Conservation (phyloP, 108 stramenopile genomes). For the Aurantiochytrium sp. region DNA sequence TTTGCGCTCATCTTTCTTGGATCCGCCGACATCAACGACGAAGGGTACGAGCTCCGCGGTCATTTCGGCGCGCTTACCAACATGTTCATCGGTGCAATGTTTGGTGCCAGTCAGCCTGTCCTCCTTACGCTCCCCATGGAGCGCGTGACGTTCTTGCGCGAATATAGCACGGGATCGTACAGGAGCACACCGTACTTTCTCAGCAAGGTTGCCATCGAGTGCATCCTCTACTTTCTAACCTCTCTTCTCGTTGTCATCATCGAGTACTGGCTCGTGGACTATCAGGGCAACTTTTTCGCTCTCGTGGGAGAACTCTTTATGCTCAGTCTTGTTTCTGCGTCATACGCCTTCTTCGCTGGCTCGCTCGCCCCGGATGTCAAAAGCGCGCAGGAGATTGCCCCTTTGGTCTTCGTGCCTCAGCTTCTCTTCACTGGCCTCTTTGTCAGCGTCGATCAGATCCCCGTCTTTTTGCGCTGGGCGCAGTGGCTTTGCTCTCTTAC, state of each 20-base stretch:
- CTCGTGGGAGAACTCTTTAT: background rate
- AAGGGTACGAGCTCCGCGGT: background rate
- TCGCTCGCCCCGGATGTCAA: constrained; percentile 18
- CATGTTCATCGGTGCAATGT: constrained; percentile 15
- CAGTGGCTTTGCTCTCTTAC: constrained; percentile 28
- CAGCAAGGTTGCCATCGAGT: constrained; percentile 4
- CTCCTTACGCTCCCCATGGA: constrained; percentile 20
- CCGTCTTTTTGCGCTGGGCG: constrained; percentile 21
- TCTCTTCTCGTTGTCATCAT: background rate
- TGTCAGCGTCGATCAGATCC: constrained; percentile 1
- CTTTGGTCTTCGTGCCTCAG: constrained; percentile 28
- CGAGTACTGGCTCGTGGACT: background rate
- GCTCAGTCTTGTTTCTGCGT: background rate
- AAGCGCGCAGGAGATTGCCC: constrained; percentile 4
- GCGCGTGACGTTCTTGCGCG: constrained; percentile 25
- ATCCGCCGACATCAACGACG: background rate
- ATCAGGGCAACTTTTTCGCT: constrained; percentile 1
- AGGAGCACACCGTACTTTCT: constrained; percentile 8
- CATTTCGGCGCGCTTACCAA: constrained; percentile 28
- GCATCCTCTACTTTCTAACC: background rate
- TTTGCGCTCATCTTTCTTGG: constrained; percentile 18
- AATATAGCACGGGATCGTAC: constrained; percentile 32
- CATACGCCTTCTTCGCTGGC: constrained; percentile 16
- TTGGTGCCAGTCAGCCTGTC: constrained; percentile 16
- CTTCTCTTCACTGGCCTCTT: constrained; percentile 34